These are phyloP conservation scores for Capniomyces stellatus DNA, from an alignment of 371 early-diverging fungal species.

Conservation along the genomic window DNA sequence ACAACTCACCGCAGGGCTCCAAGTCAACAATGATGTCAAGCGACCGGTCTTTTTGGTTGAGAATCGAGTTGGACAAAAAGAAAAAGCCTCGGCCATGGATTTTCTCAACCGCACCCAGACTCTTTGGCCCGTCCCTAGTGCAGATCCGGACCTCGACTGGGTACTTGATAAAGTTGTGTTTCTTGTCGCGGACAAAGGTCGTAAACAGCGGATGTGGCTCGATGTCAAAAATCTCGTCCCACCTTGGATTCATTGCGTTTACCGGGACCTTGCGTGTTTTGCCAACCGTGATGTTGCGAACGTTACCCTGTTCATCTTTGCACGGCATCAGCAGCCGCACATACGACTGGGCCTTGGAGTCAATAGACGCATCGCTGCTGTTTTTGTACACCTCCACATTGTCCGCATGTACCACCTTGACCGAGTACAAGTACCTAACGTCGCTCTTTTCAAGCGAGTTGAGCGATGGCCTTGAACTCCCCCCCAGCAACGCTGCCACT, in stretches of 20 bases:
- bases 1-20: conserved; percentile 62
- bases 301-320: conserved; percentile 28
- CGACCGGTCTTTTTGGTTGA: conserved; percentile 45
- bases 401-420: conserved; percentile 30
- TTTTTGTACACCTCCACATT: conserved; percentile 27
- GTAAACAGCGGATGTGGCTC: conserved; percentile 1
- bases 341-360: conserved; percentile 50
- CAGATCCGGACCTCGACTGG: conserved; percentile 45
- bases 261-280: conserved; percentile 36
- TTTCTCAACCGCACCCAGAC: conserved; percentile 43
- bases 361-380: conserved; percentile 19
- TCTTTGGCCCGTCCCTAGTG: conserved; percentile 38
- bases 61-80: conserved; percentile 36
- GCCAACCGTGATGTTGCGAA: conserved; percentile 16
- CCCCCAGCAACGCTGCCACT: conserved; percentile 16
- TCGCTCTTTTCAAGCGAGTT: not conserved
- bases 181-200: conserved; percentile 30
- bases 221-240: conserved; percentile 75
- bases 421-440: conserved; percentile 11
- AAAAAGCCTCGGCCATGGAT: conserved; percentile 52
- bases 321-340: conserved; percentile 34
- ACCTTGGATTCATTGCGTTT: conserved; percentile 59
- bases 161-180: conserved; percentile 33
- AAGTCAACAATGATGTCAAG: conserved; percentile 70
- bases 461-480: conserved; percentile 16